Evolutionary conservation across 1,284 basidiomycete species (phyloP), one percentile per base, ranked within the genome.

Genomic region (Malassezia equina): DNA sequence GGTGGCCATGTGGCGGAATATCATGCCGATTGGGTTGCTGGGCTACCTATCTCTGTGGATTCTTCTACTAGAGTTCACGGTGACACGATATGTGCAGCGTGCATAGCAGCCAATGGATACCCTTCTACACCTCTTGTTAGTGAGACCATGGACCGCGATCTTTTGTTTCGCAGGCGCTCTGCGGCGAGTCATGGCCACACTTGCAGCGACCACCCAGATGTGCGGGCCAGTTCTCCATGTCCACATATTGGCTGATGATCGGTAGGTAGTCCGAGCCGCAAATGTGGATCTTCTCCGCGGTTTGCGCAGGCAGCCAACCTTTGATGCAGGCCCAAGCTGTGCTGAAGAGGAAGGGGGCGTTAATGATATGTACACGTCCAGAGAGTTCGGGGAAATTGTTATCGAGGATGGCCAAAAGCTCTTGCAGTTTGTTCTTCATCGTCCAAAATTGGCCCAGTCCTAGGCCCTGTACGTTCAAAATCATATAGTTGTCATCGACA

Each of bases 401-500:
- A 27, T 73, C 71, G 4, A 73, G 53, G 8, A 68, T 62, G 7
- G 17, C 12, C 12, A 73, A 50, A 32, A 73, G 56, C 32, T 63
- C 51, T 36, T 73, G 70, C n/a, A 73, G 52, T 46, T 72, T 63
- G 2, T 53, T 54, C 25, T 66, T 65, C 67, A 71, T 70, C 12
- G 59, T 19, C 71, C 71, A 73, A 46, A 73, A 73, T 6, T 70
- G 71, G 7, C 52, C 25, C 24, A 73, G 44, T 0, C 70, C 68
- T 0, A 73, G 34, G 0, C 71, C 70, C n/a, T 59, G 60, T 0
- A 73, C 51, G 36, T 71, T 67, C 25, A 73, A 41, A 3, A 73
- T 68, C 71, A 72, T 73, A 29, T 63, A 63, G 55, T 73, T 73
- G 58, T 73, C 69, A 40, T 71, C 70, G 3, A 71, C 63, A 50